Base-by-base conservation (phyloP, 495 filamentous ascomycete genomes). In the Viridothelium virens region DNA sequence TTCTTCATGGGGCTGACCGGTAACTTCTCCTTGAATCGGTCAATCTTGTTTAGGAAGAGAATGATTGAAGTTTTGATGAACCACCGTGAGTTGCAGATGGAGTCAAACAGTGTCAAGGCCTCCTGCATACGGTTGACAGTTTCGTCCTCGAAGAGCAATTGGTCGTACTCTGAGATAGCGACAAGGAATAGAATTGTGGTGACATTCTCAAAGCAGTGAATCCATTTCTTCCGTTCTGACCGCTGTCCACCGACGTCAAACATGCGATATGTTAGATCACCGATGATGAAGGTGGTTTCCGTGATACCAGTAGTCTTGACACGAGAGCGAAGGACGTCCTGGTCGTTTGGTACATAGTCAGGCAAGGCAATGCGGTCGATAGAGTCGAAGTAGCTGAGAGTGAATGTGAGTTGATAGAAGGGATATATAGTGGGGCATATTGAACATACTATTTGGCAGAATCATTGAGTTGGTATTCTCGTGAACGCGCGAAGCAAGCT, bases 21-120 rank as follows among this genome's bases (percentile, higher is more conserved):
- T 63, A 97, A 87, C 86, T 97, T 98, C 88, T 98, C 94, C 83
- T 96, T 95, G 86, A 97, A 98, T 65, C 95, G 82, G 79, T 97
- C 94, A 80, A 98, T 98, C 89, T 98, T 98, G 90, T 98, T 98
- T 72, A 98, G 84, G 88, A 98, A 98, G 64, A 97, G 82, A 79
- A 98, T 98, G 78, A 97, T 96, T 10, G 93, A 96, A 16, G 94
- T 97, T 86, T 96, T 97, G 79, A 95, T 91, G 78, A 98, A 98
- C 93, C 96, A 98, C 67, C 94, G 83, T 38, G 94, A 97, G 81
- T 98, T 98, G 83, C 93, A 97, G 76, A 98, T 98, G 7, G 94
- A 97, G 79, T 98, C 94, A 82, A 97, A 98, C 39, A 98, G 83
- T 16, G 95, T 98, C 64, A 98, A 81, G 3, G 94, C 94, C 79